Evolutionary conservation across 495 filamentous ascomycete species (phyloP).

Genomic region (Annulohypoxylon maeteangense): DNA sequence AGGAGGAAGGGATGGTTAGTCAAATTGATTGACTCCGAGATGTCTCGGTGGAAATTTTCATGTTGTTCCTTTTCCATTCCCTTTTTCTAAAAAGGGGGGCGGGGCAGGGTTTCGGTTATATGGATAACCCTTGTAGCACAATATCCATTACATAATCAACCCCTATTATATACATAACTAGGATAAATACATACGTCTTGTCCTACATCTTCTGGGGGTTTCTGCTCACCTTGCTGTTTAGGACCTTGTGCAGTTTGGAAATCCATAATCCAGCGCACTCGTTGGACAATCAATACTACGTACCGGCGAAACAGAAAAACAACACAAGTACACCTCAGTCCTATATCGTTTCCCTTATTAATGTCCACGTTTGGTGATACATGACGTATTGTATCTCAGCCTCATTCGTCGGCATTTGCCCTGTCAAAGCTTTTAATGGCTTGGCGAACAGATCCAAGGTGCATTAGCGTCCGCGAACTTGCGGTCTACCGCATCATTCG

Average conservation of each 20-base stretch:
- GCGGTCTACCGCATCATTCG: conserved; percentile 27
- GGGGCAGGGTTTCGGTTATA: too few relatives aligned
- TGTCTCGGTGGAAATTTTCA: too few relatives aligned
- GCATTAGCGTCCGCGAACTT: conserved; percentile 40
- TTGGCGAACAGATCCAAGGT: conserved; percentile 29
- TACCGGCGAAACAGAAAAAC: neutral
- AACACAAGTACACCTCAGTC: neutral
- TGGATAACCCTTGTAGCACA: too few relatives aligned
- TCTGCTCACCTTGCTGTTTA: too few relatives aligned
- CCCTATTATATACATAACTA: too few relatives aligned
- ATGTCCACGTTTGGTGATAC: conserved; percentile 10
- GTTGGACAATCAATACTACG: conserved; percentile 4
- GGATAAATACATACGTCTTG: too few relatives aligned
- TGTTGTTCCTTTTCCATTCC: too few relatives aligned
- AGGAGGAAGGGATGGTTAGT: too few relatives aligned
- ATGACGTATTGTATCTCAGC: conserved; percentile 40
- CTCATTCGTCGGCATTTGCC: conserved; percentile 36
- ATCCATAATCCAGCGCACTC: neutral
- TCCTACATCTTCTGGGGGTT: too few relatives aligned
- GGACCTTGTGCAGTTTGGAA: neutral
- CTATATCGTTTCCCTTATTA: conserved; percentile 18
- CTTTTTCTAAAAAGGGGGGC: too few relatives aligned
- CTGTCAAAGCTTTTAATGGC: conserved; percentile 14
- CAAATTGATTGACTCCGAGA: too few relatives aligned
- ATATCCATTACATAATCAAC: too few relatives aligned